Evolutionary conservation across 1,284 basidiomycete species (phyloP).

Genomic region (Sparassis latifolia): DNA sequence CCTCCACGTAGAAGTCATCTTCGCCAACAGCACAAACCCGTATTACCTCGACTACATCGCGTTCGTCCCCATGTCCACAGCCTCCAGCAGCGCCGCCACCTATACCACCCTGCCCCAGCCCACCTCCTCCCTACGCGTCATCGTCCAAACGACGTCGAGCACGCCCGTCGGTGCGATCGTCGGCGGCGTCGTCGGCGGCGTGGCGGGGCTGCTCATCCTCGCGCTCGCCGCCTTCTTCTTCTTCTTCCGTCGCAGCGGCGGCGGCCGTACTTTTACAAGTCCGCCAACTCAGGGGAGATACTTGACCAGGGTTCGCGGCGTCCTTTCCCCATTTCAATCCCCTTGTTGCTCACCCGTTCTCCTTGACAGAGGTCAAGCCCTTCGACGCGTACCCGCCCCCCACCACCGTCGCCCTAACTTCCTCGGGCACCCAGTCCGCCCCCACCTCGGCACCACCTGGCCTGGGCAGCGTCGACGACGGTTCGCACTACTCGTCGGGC

Average conservation of each 20-base stretch:
- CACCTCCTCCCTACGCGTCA: background rate
- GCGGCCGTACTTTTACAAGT: conserved; percentile 3
- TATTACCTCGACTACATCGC: conserved; percentile 13
- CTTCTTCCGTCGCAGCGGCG: background rate
- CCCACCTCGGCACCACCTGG: background rate
- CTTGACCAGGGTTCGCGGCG: background rate
- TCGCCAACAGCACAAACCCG: conserved; percentile 4
- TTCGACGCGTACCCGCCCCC: no score
- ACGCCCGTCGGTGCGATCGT: conserved; percentile 7
- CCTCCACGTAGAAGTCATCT: conserved; percentile 9
- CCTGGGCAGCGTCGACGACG: background rate
- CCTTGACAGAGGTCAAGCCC: no score
- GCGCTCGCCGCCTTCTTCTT: background rate
- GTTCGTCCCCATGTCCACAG: conserved; percentile 3
- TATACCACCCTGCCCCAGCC: background rate
- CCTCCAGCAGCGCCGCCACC: background rate
- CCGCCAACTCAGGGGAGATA: conserved; percentile 1
- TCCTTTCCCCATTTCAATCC: no score
- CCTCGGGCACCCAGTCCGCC: background rate
- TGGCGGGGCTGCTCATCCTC: conserved; percentile 2
- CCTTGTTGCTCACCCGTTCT: no score
- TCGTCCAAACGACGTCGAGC: background rate
- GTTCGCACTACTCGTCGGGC: background rate
- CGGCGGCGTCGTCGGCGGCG: conserved; percentile 8
- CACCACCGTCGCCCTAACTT: no score